phyloP scores from a whole-genome alignment of 805 yeast species.

The Nakazawaea ernobii region DNA sequence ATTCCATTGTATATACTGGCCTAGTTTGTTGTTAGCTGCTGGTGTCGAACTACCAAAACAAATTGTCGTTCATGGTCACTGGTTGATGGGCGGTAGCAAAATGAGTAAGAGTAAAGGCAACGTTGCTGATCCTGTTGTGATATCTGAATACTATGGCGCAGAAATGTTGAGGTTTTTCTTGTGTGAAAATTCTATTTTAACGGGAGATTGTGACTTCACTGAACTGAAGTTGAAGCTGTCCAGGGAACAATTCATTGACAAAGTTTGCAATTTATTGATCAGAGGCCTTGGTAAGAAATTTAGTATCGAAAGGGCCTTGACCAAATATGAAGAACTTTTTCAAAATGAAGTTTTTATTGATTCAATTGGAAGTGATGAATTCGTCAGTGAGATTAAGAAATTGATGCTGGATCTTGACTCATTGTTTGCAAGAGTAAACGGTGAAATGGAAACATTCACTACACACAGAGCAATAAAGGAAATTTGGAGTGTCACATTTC shows the following conservation, averaged over 20 bases:
- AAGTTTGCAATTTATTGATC: slow-evolving; percentile 73
- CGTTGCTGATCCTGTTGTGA: slow-evolving; percentile 84
- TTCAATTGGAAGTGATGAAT: slow-evolving; percentile 12
- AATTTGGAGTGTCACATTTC: slow-evolving; percentile 54
- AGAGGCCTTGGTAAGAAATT: slow-evolving; percentile 73
- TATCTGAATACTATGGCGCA: slow-evolving; percentile 57
- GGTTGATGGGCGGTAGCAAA: slow-evolving; percentile 84
- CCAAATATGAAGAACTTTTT: slow-evolving; percentile 13
- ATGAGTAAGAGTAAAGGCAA: slow-evolving; percentile 94
- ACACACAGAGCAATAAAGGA: slow-evolving; percentile 49
- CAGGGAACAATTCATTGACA: slow-evolving; percentile 68
- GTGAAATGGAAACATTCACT: slow-evolving; percentile 39
- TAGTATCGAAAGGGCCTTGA: slow-evolving; percentile 41
- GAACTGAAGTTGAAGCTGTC: slow-evolving; percentile 45
- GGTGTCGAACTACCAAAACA: slow-evolving; percentile 62
- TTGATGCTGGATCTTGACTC: slow-evolving; percentile 29
- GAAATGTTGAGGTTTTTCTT: slow-evolving; percentile 73
- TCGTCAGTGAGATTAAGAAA: slow-evolving; percentile 15
- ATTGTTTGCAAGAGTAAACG: slow-evolving; percentile 34
- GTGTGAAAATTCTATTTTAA: slow-evolving; percentile 68
- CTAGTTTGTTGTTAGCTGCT: slow-evolving; percentile 83
- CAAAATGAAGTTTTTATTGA: not conserved
- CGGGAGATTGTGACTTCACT: slow-evolving; percentile 74
- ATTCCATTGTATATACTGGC: slow-evolving; percentile 95
- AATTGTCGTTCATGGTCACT: slow-evolving; percentile 88